Base-by-base conservation (phyloP, 2,329 filamentous ascomycete genomes). In the Xylaria sp. region DNA sequence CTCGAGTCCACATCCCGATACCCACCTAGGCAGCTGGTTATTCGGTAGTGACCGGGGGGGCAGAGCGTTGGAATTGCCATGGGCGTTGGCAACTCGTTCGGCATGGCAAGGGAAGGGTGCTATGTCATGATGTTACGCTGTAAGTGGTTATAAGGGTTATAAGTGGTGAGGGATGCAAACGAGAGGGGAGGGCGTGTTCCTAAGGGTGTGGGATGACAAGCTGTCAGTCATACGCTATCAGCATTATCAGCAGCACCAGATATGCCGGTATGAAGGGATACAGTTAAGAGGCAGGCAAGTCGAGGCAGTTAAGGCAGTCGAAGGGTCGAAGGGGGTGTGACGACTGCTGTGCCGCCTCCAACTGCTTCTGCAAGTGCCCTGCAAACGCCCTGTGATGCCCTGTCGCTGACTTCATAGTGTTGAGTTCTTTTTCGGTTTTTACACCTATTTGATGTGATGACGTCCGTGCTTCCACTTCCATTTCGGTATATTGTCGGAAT, bases 301-400 rank as follows among this genome's bases (percentile, higher is more conserved):
- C 28, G 28, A 46, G 33, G 33, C 38, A 13, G 38, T 48, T 3
- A 15, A 17, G 51, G 38, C 38, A 40, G 13, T 40, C 38, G 38
- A 40, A 17, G 36, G 33, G 66, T 23, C 23, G 23, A 23, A 23
- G 33, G 7, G 33, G 9, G 31, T 68, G 62, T 59, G 59, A 68
- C 46, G 44, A 48, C 59, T 59, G 54, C 65, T 70, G 68, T 58
- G 68, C 68, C 65, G 65, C 68, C 68, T 67, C 68, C 68, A 70
- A 70, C 58, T 54, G 65, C 56, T 6, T 38, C 63, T 66, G 57
- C 46, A 69, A 60, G 15, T 20, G 42, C 7, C 15, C 42, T 46
- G 17, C n/a, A 17, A 7, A 33, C 33, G 17, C 40, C 6, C 40
- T 42, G 40, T 7, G 4, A n/a, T 23, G 44, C 44, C 56, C 40